A percentile compares a stretch with the other conserved stretches of the same genome.
phyloP scores from a whole-genome alignment of 306 rosid species.

The Albizia julibrissin region DNA sequence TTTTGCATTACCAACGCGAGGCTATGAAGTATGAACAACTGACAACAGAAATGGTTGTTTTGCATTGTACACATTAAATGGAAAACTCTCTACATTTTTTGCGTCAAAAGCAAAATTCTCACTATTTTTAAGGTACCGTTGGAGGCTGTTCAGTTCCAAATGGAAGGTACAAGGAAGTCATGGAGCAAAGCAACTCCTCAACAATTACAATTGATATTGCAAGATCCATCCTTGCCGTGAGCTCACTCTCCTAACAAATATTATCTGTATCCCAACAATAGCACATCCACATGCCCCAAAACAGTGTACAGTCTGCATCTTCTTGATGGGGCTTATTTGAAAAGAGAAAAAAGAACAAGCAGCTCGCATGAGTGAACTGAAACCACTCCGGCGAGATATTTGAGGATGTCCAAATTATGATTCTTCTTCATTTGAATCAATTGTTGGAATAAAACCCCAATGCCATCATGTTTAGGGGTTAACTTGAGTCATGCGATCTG shows the following conservation, averaged over 20 bases:
- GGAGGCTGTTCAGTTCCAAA: slow-evolving; percentile 49
- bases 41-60: slow-evolving; percentile 41
- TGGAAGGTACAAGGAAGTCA: slow-evolving; percentile 40
- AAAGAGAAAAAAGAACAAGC: slow-evolving; percentile 37
- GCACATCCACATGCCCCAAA: slow-evolving; percentile 43
- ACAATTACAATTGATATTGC: slow-evolving; percentile 68
- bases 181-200: slow-evolving; percentile 58
- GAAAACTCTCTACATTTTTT: slow-evolving; percentile 45
- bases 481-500: slow-evolving; percentile 32
- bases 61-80: slow-evolving; percentile 48
- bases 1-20: slow-evolving; percentile 13
- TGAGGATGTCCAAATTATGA: slow-evolving; percentile 45
- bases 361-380: slow-evolving; percentile 30
- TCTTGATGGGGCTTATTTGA: slow-evolving; percentile 58
- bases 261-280: slow-evolving; percentile 57
- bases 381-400: slow-evolving; percentile 33
- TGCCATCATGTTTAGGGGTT: slow-evolving; percentile 23
- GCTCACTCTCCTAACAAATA: slow-evolving; percentile 48
- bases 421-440: slow-evolving; percentile 56
- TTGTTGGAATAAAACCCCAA: slow-evolving; percentile 54
- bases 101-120: slow-evolving; percentile 58
- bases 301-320: slow-evolving; percentile 30
- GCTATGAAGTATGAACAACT: slow-evolving; percentile 9
- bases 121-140: slow-evolving; percentile 44
- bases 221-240: slow-evolving; percentile 45